A percentile compares a stretch with the other conserved stretches of the same genome.
phyloP scores from a whole-genome alignment of 305 asterid species.

The Fraxinus xanthoxyloides region DNA sequence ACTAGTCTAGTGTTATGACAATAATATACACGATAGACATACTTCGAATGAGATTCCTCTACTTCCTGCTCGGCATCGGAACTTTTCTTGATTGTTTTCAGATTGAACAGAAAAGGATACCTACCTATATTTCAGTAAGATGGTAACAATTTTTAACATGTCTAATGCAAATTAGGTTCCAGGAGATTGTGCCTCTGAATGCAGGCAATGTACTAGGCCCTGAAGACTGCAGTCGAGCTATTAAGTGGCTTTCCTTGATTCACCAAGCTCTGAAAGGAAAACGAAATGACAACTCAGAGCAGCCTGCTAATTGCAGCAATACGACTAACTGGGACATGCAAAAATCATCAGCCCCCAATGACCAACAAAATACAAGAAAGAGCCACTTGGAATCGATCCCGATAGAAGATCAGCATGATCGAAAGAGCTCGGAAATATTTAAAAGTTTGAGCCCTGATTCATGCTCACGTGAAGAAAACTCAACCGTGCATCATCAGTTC shows the following conservation, averaged over 20 bases:
- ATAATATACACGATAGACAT: background rate
- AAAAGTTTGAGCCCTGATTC: slow-evolving; percentile 24
- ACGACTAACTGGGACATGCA: slow-evolving; percentile 10
- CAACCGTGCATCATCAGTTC: slow-evolving; percentile 24
- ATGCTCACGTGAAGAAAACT: slow-evolving; percentile 21
- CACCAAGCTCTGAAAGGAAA: slow-evolving; percentile 46
- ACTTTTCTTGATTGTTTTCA: background rate
- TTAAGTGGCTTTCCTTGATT: slow-evolving; percentile 65
- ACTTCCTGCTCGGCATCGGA: background rate
- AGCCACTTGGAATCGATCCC: slow-evolving; percentile 57
- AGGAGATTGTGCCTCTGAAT: slow-evolving; percentile 80
- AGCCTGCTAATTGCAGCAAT: background rate
- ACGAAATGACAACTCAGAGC: background rate
- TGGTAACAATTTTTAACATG: background rate
- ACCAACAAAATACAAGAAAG: slow-evolving; percentile 35
- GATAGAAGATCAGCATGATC: slow-evolving; percentile 26
- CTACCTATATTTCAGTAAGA: background rate
- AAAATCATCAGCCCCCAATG: slow-evolving; percentile 15
- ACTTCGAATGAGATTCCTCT: background rate
- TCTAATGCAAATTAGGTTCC: slow-evolving; percentile 51
- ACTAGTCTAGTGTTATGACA: background rate
- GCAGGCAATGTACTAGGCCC: slow-evolving; percentile 81
- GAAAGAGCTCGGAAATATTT: slow-evolving; percentile 12
- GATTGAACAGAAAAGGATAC: background rate
- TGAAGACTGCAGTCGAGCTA: slow-evolving; percentile 66